Percentiles rank a stretch among this genome's conserved stretches.
Evolutionary conservation across 2,329 filamentous ascomycete species (phyloP).

Genomic region (Achaetomium macrosporum): DNA sequence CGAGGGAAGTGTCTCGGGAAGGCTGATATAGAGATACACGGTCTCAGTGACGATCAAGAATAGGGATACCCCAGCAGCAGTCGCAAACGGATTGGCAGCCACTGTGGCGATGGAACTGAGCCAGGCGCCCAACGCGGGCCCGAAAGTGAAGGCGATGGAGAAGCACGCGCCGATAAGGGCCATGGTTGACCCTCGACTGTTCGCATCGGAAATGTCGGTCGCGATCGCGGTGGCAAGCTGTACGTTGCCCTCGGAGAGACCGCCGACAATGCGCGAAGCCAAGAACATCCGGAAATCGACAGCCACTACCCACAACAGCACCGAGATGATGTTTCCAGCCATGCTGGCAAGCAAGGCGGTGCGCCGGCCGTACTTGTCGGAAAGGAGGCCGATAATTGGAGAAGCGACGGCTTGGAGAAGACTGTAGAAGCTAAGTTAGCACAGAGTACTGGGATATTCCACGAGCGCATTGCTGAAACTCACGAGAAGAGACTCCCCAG

Average conservation of each 20-base stretch:
- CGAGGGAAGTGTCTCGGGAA: constrained; percentile 80
- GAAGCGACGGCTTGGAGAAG: constrained; percentile 89
- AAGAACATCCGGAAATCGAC: constrained; percentile 95
- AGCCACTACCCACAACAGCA: constrained; percentile 88
- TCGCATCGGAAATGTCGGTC: constrained; percentile 86
- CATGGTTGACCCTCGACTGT: constrained; percentile 84
- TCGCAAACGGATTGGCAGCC: constrained; percentile 86
- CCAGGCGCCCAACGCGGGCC: constrained; percentile 84
- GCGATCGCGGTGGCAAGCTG: constrained; percentile 95
- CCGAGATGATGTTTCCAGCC: constrained; percentile 86
- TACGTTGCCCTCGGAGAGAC: constrained; percentile 92
- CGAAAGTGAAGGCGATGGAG: constrained; percentile 94
- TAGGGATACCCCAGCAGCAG: constrained; percentile 82
- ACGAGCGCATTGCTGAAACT: constrained; percentile 20
- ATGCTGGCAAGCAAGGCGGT: constrained; percentile 86
- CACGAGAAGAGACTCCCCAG: constrained; percentile 84
- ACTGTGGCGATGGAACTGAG: constrained; percentile 72
- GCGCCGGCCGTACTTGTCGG: constrained; percentile 81
- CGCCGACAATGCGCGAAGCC: constrained; percentile 85
- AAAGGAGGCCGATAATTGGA: constrained; percentile 82
- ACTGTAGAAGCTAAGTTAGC: constrained; percentile 36
- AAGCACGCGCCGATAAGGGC: constrained; percentile 95
- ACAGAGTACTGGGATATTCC: no score
- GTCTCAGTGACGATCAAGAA: constrained; percentile 83
- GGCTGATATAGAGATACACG: constrained; percentile 71